Percentiles rank a stretch among this genome's conserved stretches.
These are phyloP conservation scores for Penicillium steckii DNA, from an alignment of 495 filamentous ascomycete species.

Conservation along the genomic window DNA sequence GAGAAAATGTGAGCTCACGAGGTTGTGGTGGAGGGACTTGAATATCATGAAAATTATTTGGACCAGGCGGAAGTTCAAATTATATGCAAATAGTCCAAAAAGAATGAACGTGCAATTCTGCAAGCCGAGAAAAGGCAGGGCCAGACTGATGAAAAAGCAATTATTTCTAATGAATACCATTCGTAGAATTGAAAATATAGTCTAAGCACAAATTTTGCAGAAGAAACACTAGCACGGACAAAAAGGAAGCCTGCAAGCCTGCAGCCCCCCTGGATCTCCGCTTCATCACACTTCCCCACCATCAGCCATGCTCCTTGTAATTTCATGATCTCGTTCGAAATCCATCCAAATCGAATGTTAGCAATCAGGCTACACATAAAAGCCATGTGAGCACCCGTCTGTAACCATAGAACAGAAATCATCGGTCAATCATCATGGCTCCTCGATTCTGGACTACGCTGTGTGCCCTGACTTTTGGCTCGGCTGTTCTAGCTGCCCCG, in stretches of 20 bases:
- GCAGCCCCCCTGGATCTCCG: conserved; percentile 4
- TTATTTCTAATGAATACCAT: no score
- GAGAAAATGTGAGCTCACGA: background rate
- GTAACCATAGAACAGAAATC: background rate
- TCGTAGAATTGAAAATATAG: no score
- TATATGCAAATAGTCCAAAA: no score
- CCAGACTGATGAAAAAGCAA: no score
- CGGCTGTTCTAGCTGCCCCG: conserved; percentile 22
- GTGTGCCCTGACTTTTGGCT: conserved; percentile 23
- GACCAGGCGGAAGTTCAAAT: background rate
- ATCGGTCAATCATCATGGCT: conserved; percentile 14
- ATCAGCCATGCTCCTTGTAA: background rate
- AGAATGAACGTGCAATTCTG: no score
- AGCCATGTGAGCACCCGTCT: background rate
- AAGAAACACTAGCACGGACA: background rate
- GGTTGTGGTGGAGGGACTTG: background rate
- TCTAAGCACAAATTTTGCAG: background rate
- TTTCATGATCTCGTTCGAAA: background rate
- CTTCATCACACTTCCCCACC: conserved; percentile 2
- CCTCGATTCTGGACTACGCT: conserved; percentile 24
- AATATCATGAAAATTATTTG: background rate
- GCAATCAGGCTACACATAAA: conserved; percentile 2
- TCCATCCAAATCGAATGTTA: background rate
- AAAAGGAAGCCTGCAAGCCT: background rate
- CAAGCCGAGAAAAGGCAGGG: no score